phyloP scores from a whole-genome alignment of 2,329 filamentous ascomycete genomes.

The Sporothrix humicola region DNA sequence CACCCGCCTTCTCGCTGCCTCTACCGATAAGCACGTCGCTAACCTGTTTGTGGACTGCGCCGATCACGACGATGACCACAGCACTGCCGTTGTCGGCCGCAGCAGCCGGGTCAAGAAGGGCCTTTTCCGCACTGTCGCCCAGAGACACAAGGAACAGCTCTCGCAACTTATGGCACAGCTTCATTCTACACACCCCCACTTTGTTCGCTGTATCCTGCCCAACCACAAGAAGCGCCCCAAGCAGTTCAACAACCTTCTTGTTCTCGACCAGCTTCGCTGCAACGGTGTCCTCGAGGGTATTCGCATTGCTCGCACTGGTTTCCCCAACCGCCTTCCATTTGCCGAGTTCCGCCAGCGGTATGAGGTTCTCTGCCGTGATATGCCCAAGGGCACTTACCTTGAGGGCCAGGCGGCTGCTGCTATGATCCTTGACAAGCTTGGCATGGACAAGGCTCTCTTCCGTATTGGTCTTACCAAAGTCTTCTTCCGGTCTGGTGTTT shows the following conservation, averaged over 20 bases:
- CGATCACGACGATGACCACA: conserved; percentile 73
- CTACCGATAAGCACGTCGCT: conserved; percentile 81
- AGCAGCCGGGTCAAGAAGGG: conserved; percentile 92
- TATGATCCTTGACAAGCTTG: conserved; percentile 87
- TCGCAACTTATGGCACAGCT: conserved; percentile 93
- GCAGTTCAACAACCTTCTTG: conserved; percentile 87
- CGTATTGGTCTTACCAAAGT: conserved; percentile 96
- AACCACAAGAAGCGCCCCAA: conserved; percentile 98
- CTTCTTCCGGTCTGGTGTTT: conserved; percentile 94
- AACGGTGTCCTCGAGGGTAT: conserved; percentile 99
- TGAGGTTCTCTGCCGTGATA: conserved; percentile 78
- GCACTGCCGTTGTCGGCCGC: conserved; percentile 57
- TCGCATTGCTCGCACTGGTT: conserved; percentile 93
- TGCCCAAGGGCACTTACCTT: conserved; percentile 60
- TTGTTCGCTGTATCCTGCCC: conserved; percentile 95
- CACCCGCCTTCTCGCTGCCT: conserved; percentile 82
- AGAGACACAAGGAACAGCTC: conserved; percentile 97
- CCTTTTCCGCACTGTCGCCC: conserved; percentile 93
- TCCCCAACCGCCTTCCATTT: conserved; percentile 91
- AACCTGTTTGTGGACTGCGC: conserved; percentile 84
- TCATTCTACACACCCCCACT: conserved; percentile 95
- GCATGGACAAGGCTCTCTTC: conserved; percentile 83
- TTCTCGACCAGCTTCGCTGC: conserved; percentile 94
- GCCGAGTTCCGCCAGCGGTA: conserved; percentile 94
- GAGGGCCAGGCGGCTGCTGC: conserved; percentile 86